Evolutionary conservation across 805 yeast genomes (phyloP).

Genomic region (Saccharomyces paradoxus): DNA sequence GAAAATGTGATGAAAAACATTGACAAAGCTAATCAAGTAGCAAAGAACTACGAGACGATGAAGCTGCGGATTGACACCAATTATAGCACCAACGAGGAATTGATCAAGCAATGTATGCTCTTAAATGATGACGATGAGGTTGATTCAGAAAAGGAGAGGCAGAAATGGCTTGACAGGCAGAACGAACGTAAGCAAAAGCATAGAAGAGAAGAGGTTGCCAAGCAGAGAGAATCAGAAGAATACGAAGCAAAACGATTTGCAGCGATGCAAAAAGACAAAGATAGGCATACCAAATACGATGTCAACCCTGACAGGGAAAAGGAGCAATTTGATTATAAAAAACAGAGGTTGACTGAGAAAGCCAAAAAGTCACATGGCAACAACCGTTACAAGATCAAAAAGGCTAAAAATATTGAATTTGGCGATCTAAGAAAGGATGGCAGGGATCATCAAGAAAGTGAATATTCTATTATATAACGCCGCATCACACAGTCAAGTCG

Average conservation of each 20-base stretch:
- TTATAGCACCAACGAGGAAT: conserved; percentile 20
- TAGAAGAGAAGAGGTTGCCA: conserved; percentile 16
- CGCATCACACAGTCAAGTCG: not conserved
- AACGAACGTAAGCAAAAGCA: conserved; percentile 12
- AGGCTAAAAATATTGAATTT: conserved; percentile 4
- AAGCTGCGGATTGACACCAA: conserved; percentile 7
- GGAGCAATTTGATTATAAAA: not conserved
- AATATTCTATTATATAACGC: conserved; percentile 16
- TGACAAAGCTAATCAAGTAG: not conserved
- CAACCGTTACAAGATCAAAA: conserved; percentile 6
- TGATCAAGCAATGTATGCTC: conserved; percentile 14
- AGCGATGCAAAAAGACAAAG: not conserved
- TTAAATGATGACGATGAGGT: conserved; percentile 23
- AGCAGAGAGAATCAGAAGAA: conserved; percentile 24
- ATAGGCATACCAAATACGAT: not conserved
- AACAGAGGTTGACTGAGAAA: not conserved
- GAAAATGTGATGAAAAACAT: conserved; percentile 2
- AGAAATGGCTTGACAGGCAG: conserved; percentile 21
- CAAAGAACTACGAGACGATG: not conserved
- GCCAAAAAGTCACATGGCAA: not conserved
- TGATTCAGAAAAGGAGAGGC: conserved; percentile 18
- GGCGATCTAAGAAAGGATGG: not conserved
- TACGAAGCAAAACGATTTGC: conserved; percentile 15
- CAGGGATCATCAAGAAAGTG: conserved; percentile 9
- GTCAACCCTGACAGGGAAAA: not conserved